Percentiles rank a stretch among this genome's conserved stretches.
phyloP scores from a whole-genome alignment of 1,284 basidiomycete genomes.

The Apiotrichum akiyoshidainum region DNA sequence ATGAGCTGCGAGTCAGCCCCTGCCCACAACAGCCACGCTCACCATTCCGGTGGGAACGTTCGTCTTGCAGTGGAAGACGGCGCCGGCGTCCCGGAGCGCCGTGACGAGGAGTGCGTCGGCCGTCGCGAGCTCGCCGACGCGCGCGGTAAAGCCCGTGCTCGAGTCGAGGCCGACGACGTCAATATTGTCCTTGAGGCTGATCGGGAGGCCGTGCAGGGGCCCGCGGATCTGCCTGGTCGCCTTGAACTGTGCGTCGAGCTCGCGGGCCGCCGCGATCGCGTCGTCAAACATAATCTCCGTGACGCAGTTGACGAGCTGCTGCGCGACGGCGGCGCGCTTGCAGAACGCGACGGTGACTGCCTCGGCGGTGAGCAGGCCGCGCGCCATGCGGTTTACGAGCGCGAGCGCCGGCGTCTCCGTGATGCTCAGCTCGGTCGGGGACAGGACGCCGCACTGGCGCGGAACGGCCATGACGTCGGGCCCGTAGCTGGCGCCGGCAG shows the following conservation, averaged over 20 bases:
- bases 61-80: slow-evolving; percentile 31
- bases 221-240: slow-evolving; percentile 46
- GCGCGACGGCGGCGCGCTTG: slow-evolving; percentile 74
- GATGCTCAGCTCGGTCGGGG: slow-evolving; percentile 62
- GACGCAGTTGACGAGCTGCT: slow-evolving; percentile 60
- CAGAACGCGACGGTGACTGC: slow-evolving; percentile 57
- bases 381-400: slow-evolving; percentile 28
- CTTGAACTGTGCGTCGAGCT: slow-evolving; percentile 47
- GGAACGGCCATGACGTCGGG: slow-evolving; percentile 60
- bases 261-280: slow-evolving; percentile 43
- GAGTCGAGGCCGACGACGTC: slow-evolving; percentile 36
- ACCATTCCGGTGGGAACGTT: slow-evolving; percentile 22
- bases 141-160: slow-evolving; percentile 21
- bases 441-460: slow-evolving; percentile 60
- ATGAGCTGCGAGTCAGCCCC: slow-evolving; percentile 8
- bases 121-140: slow-evolving; percentile 10
- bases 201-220: slow-evolving; percentile 54
- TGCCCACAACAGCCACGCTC: not conserved
- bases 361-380: slow-evolving; percentile 20
- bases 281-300: slow-evolving; percentile 50
- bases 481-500: slow-evolving; percentile 1
- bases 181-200: slow-evolving; percentile 40
- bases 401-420: slow-evolving; percentile 54
- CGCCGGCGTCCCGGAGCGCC: slow-evolving; percentile 22
- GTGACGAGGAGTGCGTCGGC: slow-evolving; percentile 18